Evolutionary conservation across 192 early-diverging fungal genomes (phyloP).

Genomic region (Podochytrium sp.): DNA sequence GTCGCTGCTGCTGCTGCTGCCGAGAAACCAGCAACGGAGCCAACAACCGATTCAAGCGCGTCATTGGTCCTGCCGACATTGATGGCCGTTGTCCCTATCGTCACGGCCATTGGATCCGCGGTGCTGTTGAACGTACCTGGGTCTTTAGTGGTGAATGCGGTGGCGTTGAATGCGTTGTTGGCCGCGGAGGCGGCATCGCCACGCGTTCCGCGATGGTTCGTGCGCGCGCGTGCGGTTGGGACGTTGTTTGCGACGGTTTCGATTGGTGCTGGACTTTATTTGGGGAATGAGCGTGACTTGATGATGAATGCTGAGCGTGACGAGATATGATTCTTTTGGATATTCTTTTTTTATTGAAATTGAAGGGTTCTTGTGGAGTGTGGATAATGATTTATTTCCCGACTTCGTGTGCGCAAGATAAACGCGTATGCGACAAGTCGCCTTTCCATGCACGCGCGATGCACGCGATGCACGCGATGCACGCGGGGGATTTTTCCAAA

Average conservation of each 20-base stretch:
- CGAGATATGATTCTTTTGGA: background rate
- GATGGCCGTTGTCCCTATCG: background rate
- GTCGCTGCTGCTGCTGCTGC: background rate
- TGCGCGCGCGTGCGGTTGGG: background rate
- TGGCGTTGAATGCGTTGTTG: background rate
- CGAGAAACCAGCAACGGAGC: background rate
- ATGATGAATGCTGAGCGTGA: background rate
- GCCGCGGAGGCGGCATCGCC: background rate
- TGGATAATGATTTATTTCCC: too few relatives aligned
- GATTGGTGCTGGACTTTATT: conserved; percentile 3
- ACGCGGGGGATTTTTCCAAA: too few relatives aligned
- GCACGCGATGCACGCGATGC: too few relatives aligned
- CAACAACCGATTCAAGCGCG: background rate
- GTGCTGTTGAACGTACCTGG: conserved; percentile 13
- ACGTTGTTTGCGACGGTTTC: background rate
- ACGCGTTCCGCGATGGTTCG: background rate
- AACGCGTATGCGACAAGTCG: too few relatives aligned
- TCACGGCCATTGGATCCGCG: background rate
- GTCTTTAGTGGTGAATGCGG: background rate
- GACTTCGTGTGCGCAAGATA: too few relatives aligned
- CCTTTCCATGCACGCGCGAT: too few relatives aligned
- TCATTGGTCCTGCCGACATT: background rate
- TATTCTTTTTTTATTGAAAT: too few relatives aligned
- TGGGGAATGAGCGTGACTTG: background rate
- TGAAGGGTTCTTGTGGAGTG: too few relatives aligned